Conservation (phyloP, 2,329 filamentous ascomycete species). For the Aspergillus caelatus region DNA sequence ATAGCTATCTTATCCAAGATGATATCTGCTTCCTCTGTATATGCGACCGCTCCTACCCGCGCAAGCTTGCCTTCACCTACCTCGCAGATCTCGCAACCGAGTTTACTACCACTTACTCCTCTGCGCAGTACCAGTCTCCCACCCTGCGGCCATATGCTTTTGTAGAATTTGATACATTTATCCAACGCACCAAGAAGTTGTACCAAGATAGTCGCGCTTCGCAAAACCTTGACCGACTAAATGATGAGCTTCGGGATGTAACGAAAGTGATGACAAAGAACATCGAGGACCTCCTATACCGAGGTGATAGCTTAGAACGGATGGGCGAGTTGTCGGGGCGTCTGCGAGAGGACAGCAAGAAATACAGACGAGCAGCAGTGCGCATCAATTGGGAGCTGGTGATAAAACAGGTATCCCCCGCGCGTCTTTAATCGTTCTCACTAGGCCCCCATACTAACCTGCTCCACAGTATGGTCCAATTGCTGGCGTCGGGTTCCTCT, state of each 20-base stretch:
- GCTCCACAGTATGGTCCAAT: slow-evolving; percentile 78
- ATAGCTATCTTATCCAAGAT: slow-evolving; percentile 79
- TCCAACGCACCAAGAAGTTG: slow-evolving; percentile 86
- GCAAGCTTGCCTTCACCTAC: slow-evolving; percentile 98
- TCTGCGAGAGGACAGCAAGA: slow-evolving; percentile 87
- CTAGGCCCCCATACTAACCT: slow-evolving; percentile 24
- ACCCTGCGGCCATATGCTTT: slow-evolving; percentile 89
- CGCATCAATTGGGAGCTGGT: slow-evolving; percentile 98
- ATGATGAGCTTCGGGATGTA: slow-evolving; percentile 95
- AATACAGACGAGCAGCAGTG: slow-evolving; percentile 89
- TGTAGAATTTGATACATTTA: slow-evolving; percentile 98
- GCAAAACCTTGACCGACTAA: slow-evolving; percentile 91
- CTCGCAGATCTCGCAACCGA: slow-evolving; percentile 88
- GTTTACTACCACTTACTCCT: slow-evolving; percentile 83
- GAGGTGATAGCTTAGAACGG: slow-evolving; percentile 89
- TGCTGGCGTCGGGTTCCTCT: slow-evolving; percentile 76
- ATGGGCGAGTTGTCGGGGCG: slow-evolving; percentile 95
- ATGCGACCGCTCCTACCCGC: slow-evolving; percentile 89
- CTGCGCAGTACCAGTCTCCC: slow-evolving; percentile 71
- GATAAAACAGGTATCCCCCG: slow-evolving; percentile 71
- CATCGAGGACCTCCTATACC: slow-evolving; percentile 94
- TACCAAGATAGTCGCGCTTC: slow-evolving; percentile 91
- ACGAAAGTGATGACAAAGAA: slow-evolving; percentile 99
- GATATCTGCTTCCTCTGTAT: slow-evolving; percentile 91
- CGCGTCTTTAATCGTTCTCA: background rate